Base-by-base conservation (phyloP, 2,329 filamentous ascomycete genomes). In the Alternaria brassicae region DNA sequence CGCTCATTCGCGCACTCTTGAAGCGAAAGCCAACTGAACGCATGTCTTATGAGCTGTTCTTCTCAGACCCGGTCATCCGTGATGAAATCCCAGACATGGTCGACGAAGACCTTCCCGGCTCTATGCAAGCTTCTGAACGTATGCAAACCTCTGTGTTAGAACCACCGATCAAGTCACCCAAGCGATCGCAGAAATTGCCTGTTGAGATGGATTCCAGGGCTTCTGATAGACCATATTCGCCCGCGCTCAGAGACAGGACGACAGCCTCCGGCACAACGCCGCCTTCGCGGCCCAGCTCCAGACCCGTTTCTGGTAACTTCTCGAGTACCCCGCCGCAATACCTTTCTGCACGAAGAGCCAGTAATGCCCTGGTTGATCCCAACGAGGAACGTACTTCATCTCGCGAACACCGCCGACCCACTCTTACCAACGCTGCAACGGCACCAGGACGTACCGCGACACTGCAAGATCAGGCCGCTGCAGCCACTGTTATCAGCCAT, bases 11-110 rank as follows among this genome's bases (percentile, higher is more conserved):
- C 41, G 85, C 85, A 37, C 83, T 99, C 15, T 81, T 99, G 63
- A 97, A 94, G 81, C 88, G 91, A 58, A 94, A 89, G 60, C 92
- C 95, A 0, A 87, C 91, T 5, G 92, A 97, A 76, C 86, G 95
- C 58, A 85, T 97, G 76, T 91, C 88, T 56, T 98, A 97, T 69
- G 88, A 92, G 51, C 88, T 90, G 63, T 95, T 97, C 75, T 98
- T 98, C 78, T 82, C 81, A 15, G 89, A 94, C 72, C 79, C 84
- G 28, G 88, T 95, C 28, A 86, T 97, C 52, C 86, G 85, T 12
- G 85, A 85, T 19, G 85, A 89, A 3, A 97, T 97, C 69, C 92
- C 93, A 0, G 91, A 90, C 6, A 81, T 96, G 28, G 88, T 93
- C 6, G 90, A 89, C 40, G 92, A 96, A 71, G 93, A 96, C 73